phyloP scores from a whole-genome alignment of 768 basidiomycete genomes.

The Psilocybe cyanescens region DNA sequence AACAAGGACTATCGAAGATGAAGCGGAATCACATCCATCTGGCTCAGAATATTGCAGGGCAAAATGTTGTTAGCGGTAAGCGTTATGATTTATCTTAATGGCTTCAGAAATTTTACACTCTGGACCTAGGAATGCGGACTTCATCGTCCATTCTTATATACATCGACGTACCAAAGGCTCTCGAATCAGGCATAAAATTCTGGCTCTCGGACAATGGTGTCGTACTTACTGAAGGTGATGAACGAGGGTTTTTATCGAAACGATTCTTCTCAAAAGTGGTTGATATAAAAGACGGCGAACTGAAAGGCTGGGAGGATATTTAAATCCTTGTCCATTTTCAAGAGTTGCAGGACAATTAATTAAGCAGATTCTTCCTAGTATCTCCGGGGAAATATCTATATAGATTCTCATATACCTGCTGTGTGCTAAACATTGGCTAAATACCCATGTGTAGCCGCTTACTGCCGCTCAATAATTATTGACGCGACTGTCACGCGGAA shows the following conservation, averaged over 20 bases:
- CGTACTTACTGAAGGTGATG: slow-evolving; percentile 81
- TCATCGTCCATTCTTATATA: slow-evolving; percentile 83
- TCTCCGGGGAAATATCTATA: too few relatives aligned
- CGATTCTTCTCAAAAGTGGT: slow-evolving; percentile 76
- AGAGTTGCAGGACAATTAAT: too few relatives aligned
- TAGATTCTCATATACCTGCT: too few relatives aligned
- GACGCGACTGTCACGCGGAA: slow-evolving; percentile 17
- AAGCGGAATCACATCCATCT: slow-evolving; percentile 91
- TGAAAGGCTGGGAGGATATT: slow-evolving; percentile 38
- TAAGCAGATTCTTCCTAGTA: too few relatives aligned
- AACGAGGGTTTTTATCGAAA: slow-evolving; percentile 58
- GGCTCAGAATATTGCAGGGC: slow-evolving; percentile 73
- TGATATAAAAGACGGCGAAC: slow-evolving; percentile 38
- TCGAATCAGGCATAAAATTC: slow-evolving; percentile 72
- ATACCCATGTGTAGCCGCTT: too few relatives aligned
- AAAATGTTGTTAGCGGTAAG: slow-evolving; percentile 78
- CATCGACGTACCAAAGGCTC: slow-evolving; percentile 72
- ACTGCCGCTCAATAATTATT: neutral
- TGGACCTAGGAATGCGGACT: slow-evolving; percentile 72
- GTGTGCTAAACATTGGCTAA: too few relatives aligned
- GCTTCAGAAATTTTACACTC: neutral
- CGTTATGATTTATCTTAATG: slow-evolving; percentile 8
- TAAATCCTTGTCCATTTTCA: neutral
- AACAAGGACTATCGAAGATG: slow-evolving; percentile 82
- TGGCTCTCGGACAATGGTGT: slow-evolving; percentile 88